Evolutionary conservation across 345 rosid genomes (phyloP).

Genomic region (Melaleuca quinquenervia): DNA sequence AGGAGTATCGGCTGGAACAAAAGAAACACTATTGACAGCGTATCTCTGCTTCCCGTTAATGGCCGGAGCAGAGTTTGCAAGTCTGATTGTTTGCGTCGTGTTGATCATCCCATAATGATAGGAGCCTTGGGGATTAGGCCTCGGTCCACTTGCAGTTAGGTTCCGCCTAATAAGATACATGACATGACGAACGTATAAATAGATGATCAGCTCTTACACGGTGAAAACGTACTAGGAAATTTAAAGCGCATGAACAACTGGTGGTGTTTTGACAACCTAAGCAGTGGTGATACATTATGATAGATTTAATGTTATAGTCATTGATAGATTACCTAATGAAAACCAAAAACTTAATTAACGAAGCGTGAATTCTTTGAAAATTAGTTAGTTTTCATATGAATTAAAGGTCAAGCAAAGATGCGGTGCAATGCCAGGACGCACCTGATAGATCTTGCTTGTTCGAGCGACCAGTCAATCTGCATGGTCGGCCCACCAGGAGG

Average conservation of each 20-base stretch:
- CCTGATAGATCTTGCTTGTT: constrained; percentile 63
- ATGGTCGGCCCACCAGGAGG: constrained; percentile 58
- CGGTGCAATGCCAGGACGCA: neutral
- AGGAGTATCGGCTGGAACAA: constrained; percentile 69
- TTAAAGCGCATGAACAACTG: neutral
- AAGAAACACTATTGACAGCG: constrained; percentile 80
- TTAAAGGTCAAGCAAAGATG: neutral
- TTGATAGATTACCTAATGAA: neutral
- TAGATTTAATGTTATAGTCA: neutral
- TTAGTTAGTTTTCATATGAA: neutral
- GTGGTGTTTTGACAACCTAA: neutral
- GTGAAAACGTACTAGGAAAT: neutral
- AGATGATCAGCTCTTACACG: neutral
- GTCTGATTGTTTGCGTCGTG: constrained; percentile 40
- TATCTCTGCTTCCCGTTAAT: constrained; percentile 72
- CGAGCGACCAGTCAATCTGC: constrained; percentile 71
- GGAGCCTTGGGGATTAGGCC: constrained; percentile 91
- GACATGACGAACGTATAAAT: neutral
- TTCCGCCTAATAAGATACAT: constrained; percentile 36
- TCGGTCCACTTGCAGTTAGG: constrained; percentile 72
- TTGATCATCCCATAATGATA: constrained; percentile 85
- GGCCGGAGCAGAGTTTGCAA: constrained; percentile 57
- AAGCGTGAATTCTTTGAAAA: neutral
- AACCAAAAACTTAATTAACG: neutral
- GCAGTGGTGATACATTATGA: neutral